Percentiles rank a stretch among this genome's conserved stretches.
These are phyloP conservation scores for Amphirosellinia nigrospora DNA, from an alignment of 495 filamentous ascomycete genomes.

Conservation along the genomic window DNA sequence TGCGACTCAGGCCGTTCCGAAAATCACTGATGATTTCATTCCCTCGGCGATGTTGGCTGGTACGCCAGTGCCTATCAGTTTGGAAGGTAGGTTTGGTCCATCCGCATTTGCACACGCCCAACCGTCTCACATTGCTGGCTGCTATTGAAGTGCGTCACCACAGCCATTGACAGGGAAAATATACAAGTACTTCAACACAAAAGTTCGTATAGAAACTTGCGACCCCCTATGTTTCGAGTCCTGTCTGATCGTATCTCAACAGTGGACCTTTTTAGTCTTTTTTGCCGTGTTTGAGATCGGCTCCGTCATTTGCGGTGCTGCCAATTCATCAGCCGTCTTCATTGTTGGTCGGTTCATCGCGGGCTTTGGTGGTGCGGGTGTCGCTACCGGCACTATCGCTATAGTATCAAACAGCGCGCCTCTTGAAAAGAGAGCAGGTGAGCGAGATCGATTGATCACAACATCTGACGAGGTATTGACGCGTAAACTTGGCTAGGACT, in stretches of 20 bases:
- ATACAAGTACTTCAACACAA: conserved; percentile 42
- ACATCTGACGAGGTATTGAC: too few relatives aligned
- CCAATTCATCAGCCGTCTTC: conserved; percentile 51
- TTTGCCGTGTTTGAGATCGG: conserved; percentile 53
- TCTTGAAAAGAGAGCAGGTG: too few relatives aligned
- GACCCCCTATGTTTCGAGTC: too few relatives aligned
- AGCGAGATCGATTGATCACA: too few relatives aligned
- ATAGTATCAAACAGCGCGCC: too few relatives aligned
- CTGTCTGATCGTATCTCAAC: too few relatives aligned
- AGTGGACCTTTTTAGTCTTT: conserved; percentile 48
- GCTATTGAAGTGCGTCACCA: conserved; percentile 36
- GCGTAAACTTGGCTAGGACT: too few relatives aligned
- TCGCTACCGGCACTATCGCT: too few relatives aligned
- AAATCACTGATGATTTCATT: conserved; percentile 48
- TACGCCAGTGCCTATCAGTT: conserved; percentile 44
- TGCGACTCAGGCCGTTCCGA: conserved; percentile 31
- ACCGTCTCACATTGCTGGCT: conserved; percentile 12
- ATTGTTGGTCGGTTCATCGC: conserved; percentile 60
- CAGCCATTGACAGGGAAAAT: conserved; percentile 48
- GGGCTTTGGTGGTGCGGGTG: too few relatives aligned
- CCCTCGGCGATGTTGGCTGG: conserved; percentile 54
- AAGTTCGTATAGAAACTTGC: conserved; percentile 31
- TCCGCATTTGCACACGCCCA: neutral
- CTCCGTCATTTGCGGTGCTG: conserved; percentile 56
- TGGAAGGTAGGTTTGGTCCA: conserved; percentile 7